These are phyloP conservation scores for Penicillium italicum DNA, from an alignment of 2,329 filamentous ascomycete species.

Conservation along the genomic window DNA sequence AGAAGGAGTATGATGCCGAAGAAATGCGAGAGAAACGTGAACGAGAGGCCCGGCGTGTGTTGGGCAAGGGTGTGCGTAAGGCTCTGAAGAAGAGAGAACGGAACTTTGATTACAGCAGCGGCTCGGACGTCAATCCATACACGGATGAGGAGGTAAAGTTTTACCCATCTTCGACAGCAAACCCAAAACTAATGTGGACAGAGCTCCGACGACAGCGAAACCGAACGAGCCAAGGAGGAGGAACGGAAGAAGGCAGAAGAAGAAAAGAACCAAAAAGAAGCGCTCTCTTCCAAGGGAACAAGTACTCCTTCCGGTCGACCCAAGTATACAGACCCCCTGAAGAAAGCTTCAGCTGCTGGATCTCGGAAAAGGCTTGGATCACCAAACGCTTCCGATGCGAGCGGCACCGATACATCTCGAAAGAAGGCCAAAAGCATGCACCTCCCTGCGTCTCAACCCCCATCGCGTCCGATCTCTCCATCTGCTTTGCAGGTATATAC, in stretches of 20 bases:
- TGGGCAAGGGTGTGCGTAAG: conserved; percentile 75
- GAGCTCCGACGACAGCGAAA: conserved; percentile 62
- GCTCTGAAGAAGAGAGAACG: conserved; percentile 80
- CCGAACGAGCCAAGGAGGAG: conserved; percentile 59
- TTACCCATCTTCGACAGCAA: background rate
- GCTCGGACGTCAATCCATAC: conserved; percentile 58
- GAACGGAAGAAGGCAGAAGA: conserved; percentile 59
- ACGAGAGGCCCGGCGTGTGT: conserved; percentile 64
- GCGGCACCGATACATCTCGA: conserved; percentile 81
- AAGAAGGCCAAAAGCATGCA: conserved; percentile 75
- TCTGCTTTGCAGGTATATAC: conserved; percentile 52
- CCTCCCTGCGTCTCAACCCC: conserved; percentile 31
- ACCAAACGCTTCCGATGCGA: conserved; percentile 83
- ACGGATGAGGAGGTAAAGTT: conserved; percentile 49
- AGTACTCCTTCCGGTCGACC: conserved; percentile 62
- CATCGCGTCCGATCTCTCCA: conserved; percentile 61
- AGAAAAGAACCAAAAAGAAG: conserved; percentile 51
- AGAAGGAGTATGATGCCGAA: conserved; percentile 66
- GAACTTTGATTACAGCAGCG: conserved; percentile 79
- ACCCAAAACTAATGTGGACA: conserved; percentile 27
- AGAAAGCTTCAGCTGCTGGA: conserved; percentile 48
- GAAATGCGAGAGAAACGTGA: conserved; percentile 62
- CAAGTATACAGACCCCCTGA: conserved; percentile 51
- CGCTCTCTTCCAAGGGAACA: conserved; percentile 64
- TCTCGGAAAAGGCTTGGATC: conserved; percentile 80